phyloP scores from a whole-genome alignment of 306 rosid genomes.

The Castanea sativa region DNA sequence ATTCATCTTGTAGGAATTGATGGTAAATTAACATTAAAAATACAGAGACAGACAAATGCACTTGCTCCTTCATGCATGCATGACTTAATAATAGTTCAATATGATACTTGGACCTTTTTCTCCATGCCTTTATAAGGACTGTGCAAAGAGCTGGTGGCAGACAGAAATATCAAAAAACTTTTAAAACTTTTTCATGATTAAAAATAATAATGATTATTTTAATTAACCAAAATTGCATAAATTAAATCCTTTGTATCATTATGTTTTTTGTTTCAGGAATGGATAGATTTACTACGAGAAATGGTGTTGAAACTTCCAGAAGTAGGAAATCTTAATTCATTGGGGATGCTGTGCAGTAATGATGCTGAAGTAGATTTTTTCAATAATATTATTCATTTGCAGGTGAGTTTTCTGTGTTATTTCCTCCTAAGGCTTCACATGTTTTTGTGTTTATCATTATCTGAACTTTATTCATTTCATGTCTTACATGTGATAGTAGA shows the following conservation, averaged over 20 bases:
- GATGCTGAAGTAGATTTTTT: conserved; percentile 76
- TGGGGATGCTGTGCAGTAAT: conserved; percentile 50
- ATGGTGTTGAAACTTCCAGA: conserved; percentile 83
- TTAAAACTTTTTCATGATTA: background rate
- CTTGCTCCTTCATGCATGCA: too few relatives aligned
- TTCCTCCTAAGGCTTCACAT: background rate
- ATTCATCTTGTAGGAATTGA: background rate
- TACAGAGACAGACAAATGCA: background rate
- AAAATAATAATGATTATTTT: too few relatives aligned
- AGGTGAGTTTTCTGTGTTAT: conserved; percentile 42
- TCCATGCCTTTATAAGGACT: too few relatives aligned
- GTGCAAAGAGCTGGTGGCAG: background rate
- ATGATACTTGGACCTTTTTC: too few relatives aligned
- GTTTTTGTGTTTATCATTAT: background rate
- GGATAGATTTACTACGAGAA: conserved; percentile 73
- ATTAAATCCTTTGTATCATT: conserved; percentile 3
- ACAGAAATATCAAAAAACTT: background rate
- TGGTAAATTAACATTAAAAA: background rate
- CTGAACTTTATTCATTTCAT: background rate
- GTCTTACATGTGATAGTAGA: background rate
- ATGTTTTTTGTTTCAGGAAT: conserved; percentile 61
- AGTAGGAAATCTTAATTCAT: conserved; percentile 55
- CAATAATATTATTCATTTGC: conserved; percentile 64
- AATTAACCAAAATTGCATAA: background rate
- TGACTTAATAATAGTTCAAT: too few relatives aligned